Evolutionary conservation across 257 asterid genomes (phyloP), one percentile per base, ranked within the genome.

Genomic region (Solanum medicagineum): DNA sequence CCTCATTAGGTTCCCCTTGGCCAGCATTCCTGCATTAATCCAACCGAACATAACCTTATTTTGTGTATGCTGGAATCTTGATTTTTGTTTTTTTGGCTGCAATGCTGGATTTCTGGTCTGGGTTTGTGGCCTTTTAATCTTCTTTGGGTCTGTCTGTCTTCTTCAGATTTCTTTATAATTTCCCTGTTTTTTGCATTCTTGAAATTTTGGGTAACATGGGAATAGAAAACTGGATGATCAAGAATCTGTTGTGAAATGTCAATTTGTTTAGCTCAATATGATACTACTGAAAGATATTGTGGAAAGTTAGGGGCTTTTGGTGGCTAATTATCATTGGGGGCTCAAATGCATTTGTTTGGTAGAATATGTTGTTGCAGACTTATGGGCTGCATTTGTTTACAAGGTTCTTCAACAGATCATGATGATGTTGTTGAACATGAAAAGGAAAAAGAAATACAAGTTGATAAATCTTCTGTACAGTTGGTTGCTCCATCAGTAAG

Each of bases 321-420:
- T n/a, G 45, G 84, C 17, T 80, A 26, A 83, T 19, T 60, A 60
- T 59, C 26, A 59, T 44, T 13, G 4, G 60, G 77, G 59, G 63
- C 8, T 66, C 57, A 65, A 85, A 51, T 53, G 66, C 75, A 82
- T 68, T 47, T 82, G 14, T 83, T 83, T 70, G 29, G 60, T 24
- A 55, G 65, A 69, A 80, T 59, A 57, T 36, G 12, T 65, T 24
- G 83, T 82, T 87, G 77, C 62, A 60, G 70, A 57, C 71, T 71
- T 49, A 89, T 89, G 91, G 87, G 91, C 71, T 79, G 90, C 86
- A 57, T 89, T 85, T 89, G 88, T 60, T 87, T 90, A 47, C 87
- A 87, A 63, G 87, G 79, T 49, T 66, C 87, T 74, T 80, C 83
- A 5, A 84, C 12, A 20, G 79, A 69, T 68, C 83, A 85, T 85